A percentile compares a stretch with the other conserved stretches of the same genome.
Conservation (phyloP, 139 green algal species). For the Astrephomene gubernaculifera region DNA sequence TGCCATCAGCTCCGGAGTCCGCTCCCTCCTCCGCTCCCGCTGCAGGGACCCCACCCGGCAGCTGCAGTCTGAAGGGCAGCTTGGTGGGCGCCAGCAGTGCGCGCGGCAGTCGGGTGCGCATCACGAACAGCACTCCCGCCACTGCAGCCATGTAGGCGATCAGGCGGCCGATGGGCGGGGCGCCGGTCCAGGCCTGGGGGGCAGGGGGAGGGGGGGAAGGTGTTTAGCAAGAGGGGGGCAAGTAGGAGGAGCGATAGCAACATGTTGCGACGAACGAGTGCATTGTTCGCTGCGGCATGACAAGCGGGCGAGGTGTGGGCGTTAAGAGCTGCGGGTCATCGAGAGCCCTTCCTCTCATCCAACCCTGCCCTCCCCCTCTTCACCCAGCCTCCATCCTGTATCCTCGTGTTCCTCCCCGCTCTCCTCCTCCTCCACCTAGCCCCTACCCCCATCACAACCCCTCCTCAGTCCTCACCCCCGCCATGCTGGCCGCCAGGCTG, state of each 20-base stretch:
- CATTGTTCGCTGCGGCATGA: no score
- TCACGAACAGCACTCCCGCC: slow-evolving; percentile 38
- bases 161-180: slow-evolving; percentile 23
- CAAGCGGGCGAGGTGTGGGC: no score
- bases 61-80: background rate
- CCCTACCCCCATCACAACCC: background rate
- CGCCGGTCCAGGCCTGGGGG: slow-evolving; percentile 32
- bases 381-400: no score
- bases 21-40: background rate
- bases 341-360: no score
- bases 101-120: slow-evolving; percentile 17
- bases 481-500: slow-evolving; percentile 36
- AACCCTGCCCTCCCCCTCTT: no score
- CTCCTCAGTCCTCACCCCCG: background rate
- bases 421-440: background rate
- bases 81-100: slow-evolving; percentile 9
- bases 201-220: background rate
- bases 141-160: slow-evolving; percentile 44
- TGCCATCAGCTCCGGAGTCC: background rate
- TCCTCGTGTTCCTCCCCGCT: no score
- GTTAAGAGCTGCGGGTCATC: no score
- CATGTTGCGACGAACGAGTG: no score
- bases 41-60: background rate
- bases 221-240: no score
- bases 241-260: no score